Evolutionary conservation across 768 basidiomycete species (phyloP), one percentile per base, ranked within the genome.

Genomic region (Agrocybe chaxingu): DNA sequence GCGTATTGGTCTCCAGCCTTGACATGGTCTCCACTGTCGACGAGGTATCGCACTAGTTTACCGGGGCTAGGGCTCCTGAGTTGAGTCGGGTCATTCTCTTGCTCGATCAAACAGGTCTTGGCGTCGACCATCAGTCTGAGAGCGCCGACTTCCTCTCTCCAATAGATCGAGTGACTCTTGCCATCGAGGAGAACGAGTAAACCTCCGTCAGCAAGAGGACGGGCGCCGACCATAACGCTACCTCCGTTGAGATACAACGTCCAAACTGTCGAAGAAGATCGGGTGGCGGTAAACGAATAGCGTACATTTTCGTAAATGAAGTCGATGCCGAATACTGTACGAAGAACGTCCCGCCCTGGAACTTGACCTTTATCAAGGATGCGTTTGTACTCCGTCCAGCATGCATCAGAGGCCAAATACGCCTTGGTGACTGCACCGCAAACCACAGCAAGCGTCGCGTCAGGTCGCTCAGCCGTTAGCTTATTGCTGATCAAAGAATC

Each of bases 1-100:
- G 97, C 97, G 67, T 98, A 98, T 52, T 91, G 87, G 55, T 98
- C 93, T 13, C 97, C 96, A 53, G 95, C 92, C 55, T 92, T 89
- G 71, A 99, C 81, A 67, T 98, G 97, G 53, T 99, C 97, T 7
- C 97, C 97, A 51, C 91, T 95, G 62, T 99, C 97, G 57, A 98
- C 85, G 55, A 98, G 81, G 75, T 87, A 95, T 32, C 95, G 81
- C 48, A 99, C 82, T 43, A 99, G 82, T 71, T 99, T 99, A 34
- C 97, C 97, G 8, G 97, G 97, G 70, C 87, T 92, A 7, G 97
- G 97, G 62, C 90, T 93, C 59, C 97, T 79, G 41, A 98, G 76
- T 68, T 98, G 96, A 18, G 97, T 99, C 11, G 97, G 97, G 62
- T 99, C 97, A 60, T 98, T 98, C 78, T 99, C 97, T 71, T 98